phyloP scores from a whole-genome alignment of 1,284 basidiomycete genomes.

The Rhodotorula mucilaginosa region DNA sequence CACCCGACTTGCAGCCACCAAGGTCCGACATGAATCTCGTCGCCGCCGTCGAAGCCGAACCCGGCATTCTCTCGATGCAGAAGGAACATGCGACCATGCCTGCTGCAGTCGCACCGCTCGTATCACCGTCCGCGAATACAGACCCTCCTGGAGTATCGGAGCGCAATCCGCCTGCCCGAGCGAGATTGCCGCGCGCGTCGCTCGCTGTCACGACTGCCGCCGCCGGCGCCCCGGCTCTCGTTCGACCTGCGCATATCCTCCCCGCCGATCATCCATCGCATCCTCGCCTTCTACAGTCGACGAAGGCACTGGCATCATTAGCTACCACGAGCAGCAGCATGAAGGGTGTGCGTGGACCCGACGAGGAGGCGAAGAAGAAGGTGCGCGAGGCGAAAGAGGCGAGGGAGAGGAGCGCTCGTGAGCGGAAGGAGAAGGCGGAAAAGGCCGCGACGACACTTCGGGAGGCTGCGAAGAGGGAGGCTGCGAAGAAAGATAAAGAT shows the following conservation, averaged over 20 bases:
- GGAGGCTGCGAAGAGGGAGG: neutral
- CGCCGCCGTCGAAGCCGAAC: no score
- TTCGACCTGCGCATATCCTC: neutral
- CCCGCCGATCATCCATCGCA: slow-evolving; percentile 2
- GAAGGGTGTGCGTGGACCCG: neutral
- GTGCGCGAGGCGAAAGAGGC: slow-evolving; percentile 8
- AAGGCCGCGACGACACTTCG: neutral
- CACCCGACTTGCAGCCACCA: no score
- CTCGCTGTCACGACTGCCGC: neutral
- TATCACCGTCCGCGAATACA: neutral
- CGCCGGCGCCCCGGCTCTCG: neutral
- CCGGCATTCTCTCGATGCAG: no score
- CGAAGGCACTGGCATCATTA: neutral
- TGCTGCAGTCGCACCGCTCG: neutral
- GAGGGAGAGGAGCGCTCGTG: neutral
- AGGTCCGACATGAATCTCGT: no score
- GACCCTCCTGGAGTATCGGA: no score
- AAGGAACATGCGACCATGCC: neutral
- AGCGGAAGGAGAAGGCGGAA: neutral
- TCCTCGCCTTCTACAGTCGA: neutral
- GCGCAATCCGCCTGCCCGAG: neutral
- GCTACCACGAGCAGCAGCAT: neutral
- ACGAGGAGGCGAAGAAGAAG: neutral
- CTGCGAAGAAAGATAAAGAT: neutral
- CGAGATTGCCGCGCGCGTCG: neutral